Base-by-base conservation (phyloP, 192 early-diverging fungal genomes). In the Ambispora gerdemannii region DNA sequence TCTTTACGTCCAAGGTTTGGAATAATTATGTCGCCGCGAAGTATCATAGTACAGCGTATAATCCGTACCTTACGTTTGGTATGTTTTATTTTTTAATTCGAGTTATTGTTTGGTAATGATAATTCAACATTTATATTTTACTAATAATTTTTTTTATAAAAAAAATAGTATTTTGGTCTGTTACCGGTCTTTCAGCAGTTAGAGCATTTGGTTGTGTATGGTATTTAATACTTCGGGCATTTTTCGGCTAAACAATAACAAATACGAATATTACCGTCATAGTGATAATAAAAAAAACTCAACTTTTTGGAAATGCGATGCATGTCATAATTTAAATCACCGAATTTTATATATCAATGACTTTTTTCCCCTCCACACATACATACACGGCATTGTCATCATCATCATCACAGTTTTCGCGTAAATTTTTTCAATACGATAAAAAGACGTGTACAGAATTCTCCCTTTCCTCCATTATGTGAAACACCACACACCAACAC, bases 91-190 rank as follows among this genome's bases (percentile, higher is more conserved):
- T 63, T 3, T 25, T 25, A n/a, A 35, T 4, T 27, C 20, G 3
- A 6, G 8, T 31, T n/a, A 7, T 34, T 60, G 31, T 13, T 60
- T 60, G 1, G 19, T n/a, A 15, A 3, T 10, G 17, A 31, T 35
- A 1, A 19, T 2, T 38, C 25, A 19, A 4, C 4, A 8, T 3
- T 22, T 15, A 43, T 31, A n/a, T 30, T 51, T 27, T 25, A 67
- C 61, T 50, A 63, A 82, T 19, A 73, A 82, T 20, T 81, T 91
- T 92, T 73, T 84, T 87, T n/a, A 91, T 90, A 60, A 74, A 91
- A 55, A 85, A 84, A 20, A 88, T 94, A 75, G 93, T 95, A 67
- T 93, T 96, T 74, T 96, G 90, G 86, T 89, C 89, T 22, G 92
- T 94, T 20, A 82, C 88, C 4, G 89, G 74, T 1, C 77, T 96